These are phyloP conservation scores for Penicillium decumbens DNA, from an alignment of 2,329 filamentous ascomycete genomes.

Conservation along the genomic window DNA sequence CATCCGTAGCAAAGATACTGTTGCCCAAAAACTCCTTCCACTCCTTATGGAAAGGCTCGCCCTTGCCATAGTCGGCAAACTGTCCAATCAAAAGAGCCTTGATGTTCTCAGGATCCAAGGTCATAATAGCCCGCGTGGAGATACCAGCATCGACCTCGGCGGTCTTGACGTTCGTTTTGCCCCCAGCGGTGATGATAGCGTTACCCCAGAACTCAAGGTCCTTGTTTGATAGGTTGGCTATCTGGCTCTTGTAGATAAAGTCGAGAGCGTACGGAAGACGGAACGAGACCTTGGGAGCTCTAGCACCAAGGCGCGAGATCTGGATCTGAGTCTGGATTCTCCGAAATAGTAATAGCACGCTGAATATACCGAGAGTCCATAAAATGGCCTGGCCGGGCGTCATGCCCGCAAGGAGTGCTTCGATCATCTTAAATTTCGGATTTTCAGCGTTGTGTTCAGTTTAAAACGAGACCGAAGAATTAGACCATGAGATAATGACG, in stretches of 20 bases:
- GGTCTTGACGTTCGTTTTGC: constrained; percentile 24
- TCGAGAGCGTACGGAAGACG: constrained; percentile 52
- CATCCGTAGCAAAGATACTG: constrained; percentile 78
- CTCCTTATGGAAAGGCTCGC: constrained; percentile 63
- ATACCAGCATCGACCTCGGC: constrained; percentile 30
- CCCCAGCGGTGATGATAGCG: constrained; percentile 43
- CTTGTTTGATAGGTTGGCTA: constrained; percentile 49
- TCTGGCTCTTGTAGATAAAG: constrained; percentile 56
- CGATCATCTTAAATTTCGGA: constrained; percentile 42
- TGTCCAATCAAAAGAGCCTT: constrained; percentile 86
- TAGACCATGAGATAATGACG: not conserved
- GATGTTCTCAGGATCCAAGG: constrained; percentile 81
- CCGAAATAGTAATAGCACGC: constrained; percentile 35
- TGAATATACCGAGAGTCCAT: constrained; percentile 37
- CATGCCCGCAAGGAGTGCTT: constrained; percentile 44
- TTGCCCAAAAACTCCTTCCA: constrained; percentile 81
- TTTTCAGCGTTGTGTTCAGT: not conserved
- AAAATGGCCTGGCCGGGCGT: constrained; percentile 42
- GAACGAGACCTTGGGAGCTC: constrained; percentile 33
- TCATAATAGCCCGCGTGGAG: constrained; percentile 61
- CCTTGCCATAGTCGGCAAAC: constrained; percentile 83
- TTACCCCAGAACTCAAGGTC: constrained; percentile 60
- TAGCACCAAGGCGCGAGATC: constrained; percentile 33
- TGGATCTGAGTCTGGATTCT: constrained; percentile 28
- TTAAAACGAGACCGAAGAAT: not conserved